A percentile compares a stretch with the other conserved stretches of the same genome.
Evolutionary conservation across 139 green algal species (phyloP).

Genomic region (Chlamydomonas sp.): DNA sequence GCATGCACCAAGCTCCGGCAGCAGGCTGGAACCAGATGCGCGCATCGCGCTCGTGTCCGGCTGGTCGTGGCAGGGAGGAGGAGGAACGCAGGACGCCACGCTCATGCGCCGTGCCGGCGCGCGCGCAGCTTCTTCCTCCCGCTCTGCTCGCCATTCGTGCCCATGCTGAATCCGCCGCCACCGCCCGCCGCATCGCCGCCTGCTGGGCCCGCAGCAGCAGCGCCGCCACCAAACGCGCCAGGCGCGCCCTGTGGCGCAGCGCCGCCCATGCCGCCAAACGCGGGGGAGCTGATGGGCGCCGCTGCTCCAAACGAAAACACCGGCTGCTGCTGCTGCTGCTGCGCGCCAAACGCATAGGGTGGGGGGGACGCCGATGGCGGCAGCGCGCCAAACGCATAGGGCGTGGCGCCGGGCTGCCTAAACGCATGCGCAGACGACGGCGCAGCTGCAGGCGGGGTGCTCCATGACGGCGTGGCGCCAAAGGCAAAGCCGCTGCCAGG

Average conservation of each 20-base stretch:
- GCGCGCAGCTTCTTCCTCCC: background rate
- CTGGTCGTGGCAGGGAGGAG: no score
- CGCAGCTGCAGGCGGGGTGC: background rate
- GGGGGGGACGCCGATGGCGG: no score
- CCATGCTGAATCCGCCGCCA: background rate
- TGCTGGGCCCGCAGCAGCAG: conserved; percentile 3
- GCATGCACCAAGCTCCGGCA: no score
- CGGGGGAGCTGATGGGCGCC: background rate
- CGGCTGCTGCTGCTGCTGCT: background rate
- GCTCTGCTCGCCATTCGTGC: background rate
- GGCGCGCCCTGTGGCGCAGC: no score
- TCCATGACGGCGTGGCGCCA: background rate
- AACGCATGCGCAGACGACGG: background rate
- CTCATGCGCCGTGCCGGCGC: background rate
- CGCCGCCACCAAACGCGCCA: no score
- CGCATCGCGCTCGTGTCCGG: no score
- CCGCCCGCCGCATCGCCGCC: background rate
- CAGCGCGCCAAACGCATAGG: no score
- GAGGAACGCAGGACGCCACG: no score
- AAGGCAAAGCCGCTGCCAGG: background rate
- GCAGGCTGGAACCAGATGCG: no score
- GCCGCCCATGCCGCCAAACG: no score
- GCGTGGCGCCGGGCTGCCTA: no score
- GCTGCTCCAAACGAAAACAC: background rate
- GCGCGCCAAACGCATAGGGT: background rate